Conservation (phyloP, 805 yeast genomes). For the Vanderwaltozyma verrucispora region DNA sequence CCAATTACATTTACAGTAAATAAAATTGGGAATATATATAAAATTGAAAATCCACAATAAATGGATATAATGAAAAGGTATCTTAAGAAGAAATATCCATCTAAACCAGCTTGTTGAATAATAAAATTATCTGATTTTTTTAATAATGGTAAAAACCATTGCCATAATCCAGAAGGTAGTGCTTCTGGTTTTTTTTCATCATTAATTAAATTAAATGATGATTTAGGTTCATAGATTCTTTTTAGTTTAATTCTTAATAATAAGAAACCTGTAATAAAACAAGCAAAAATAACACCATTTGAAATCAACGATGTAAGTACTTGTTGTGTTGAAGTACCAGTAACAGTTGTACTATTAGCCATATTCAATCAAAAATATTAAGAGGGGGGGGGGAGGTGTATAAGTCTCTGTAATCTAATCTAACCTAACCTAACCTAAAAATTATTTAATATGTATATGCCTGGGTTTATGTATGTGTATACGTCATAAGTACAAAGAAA, state of each 20-base stretch:
- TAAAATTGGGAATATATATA: constrained; percentile 52
- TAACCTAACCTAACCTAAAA: too few species aligned
- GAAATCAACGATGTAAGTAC: constrained; percentile 62
- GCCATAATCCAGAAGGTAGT: constrained; percentile 53
- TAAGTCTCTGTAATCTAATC: too few species aligned
- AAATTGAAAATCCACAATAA: constrained; percentile 44
- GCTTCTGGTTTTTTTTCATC: constrained; percentile 64
- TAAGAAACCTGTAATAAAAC: constrained; percentile 52
- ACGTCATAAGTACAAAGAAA: too few species aligned
- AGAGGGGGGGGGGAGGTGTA: too few species aligned
- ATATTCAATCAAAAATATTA: too few species aligned
- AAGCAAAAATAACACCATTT: constrained; percentile 56
- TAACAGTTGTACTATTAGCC: background rate
- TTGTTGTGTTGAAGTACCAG: constrained; percentile 53
- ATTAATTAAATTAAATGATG: constrained; percentile 47
- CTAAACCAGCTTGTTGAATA: constrained; percentile 83
- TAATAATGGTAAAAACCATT: constrained; percentile 60
- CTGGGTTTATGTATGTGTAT: too few species aligned
- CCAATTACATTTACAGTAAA: constrained; percentile 75
- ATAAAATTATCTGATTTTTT: constrained; percentile 63
- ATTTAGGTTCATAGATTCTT: constrained; percentile 78
- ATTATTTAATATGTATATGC: too few species aligned
- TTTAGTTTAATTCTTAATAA: constrained; percentile 57
- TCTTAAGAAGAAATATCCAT: constrained; percentile 84
- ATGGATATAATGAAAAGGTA: constrained; percentile 51